Evolutionary conservation across 2,329 filamentous ascomycete genomes (phyloP).

Genomic region (Fusarium nisikadoi): DNA sequence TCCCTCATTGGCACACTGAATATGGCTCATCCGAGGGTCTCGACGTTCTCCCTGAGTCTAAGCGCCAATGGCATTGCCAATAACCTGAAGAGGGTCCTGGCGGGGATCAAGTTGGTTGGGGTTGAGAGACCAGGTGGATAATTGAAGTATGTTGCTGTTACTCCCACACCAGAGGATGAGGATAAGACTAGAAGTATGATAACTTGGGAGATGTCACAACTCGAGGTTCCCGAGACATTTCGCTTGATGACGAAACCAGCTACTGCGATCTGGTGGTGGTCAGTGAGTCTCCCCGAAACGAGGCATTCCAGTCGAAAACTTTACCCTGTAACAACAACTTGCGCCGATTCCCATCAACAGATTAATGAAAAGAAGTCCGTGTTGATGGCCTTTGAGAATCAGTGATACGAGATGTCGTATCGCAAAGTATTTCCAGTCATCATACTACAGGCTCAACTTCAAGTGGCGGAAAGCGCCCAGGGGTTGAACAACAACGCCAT

Average conservation of each 20-base stretch:
- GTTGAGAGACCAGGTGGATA: constrained; percentile 7
- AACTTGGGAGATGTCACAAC: too few relatives aligned
- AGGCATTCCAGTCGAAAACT: not conserved
- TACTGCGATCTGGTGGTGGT: not conserved
- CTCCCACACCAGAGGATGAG: not conserved
- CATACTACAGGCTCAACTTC: not conserved
- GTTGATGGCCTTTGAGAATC: not conserved
- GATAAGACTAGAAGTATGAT: not conserved
- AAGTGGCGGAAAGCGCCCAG: not conserved
- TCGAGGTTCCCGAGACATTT: not conserved
- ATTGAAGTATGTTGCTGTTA: not conserved
- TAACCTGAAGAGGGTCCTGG: constrained; percentile 1
- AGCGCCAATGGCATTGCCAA: constrained; percentile 1
- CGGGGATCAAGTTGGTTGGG: constrained; percentile 9
- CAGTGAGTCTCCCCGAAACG: not conserved
- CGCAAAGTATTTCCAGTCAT: fast-evolving
- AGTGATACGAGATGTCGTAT: fast-evolving
- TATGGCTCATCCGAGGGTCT: not conserved
- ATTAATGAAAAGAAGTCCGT: not conserved
- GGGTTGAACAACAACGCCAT: not conserved
- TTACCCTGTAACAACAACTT: not conserved
- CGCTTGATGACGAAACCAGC: not conserved
- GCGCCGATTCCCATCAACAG: fast-evolving
- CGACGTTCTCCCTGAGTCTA: not conserved
- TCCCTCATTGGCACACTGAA: not conserved